Evolutionary conservation across 164 flowering plant genomes (phyloP).

Genomic region (Vitis riparia): DNA sequence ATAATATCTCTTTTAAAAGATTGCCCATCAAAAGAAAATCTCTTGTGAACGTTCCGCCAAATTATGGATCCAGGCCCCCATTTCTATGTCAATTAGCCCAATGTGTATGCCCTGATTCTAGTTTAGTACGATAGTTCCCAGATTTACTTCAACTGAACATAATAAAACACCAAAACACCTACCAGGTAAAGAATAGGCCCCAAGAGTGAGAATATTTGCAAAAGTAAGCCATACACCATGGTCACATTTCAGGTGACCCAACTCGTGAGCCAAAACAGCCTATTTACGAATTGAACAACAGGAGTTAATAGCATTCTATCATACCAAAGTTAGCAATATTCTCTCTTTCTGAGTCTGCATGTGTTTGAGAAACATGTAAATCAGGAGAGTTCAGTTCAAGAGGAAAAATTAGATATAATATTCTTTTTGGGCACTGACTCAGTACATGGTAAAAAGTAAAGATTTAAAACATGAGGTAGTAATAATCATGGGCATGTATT

Average conservation of each 20-base stretch:
- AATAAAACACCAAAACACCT: slow-evolving; percentile 18
- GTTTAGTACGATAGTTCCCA: background rate
- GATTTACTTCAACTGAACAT: background rate
- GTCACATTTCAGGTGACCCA: slow-evolving; percentile 97
- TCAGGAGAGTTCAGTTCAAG: background rate
- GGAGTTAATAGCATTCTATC: background rate
- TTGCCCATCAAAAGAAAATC: background rate
- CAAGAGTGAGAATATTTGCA: slow-evolving; percentile 89
- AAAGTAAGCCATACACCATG: slow-evolving; percentile 97
- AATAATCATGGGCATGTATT: slow-evolving; percentile 5
- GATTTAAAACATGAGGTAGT: background rate
- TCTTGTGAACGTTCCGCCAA: no score
- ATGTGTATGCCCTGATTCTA: background rate
- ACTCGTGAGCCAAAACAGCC: slow-evolving; percentile 98
- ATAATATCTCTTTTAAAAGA: background rate
- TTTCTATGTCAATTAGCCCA: background rate
- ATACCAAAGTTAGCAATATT: background rate
- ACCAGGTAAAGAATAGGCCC: slow-evolving; percentile 92
- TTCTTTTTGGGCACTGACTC: no score
- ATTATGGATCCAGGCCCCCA: slow-evolving; percentile 1
- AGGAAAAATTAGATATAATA: background rate
- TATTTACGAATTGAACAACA: slow-evolving; percentile 19
- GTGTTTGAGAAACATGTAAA: background rate
- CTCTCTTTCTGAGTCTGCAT: no score
- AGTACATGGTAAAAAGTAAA: background rate